Conservation (phyloP, 75 land plant genomes). For the Isoetes taiwanensis region DNA sequence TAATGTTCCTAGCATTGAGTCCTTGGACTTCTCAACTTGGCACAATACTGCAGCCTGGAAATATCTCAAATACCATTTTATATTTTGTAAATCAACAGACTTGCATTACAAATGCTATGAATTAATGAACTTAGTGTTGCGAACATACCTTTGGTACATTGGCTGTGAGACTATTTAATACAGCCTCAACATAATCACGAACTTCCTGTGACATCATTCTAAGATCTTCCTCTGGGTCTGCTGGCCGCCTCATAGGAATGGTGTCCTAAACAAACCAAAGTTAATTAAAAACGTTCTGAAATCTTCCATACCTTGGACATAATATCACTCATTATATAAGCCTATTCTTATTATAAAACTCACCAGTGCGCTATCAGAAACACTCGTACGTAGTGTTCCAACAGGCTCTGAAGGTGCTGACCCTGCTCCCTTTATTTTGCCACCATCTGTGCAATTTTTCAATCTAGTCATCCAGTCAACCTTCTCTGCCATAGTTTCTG, state of each 20-base stretch:
- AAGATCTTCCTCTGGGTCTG: conserved; percentile 95
- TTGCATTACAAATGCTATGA: too few relatives aligned
- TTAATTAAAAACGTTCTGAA: too few relatives aligned
- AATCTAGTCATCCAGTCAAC: conserved; percentile 66
- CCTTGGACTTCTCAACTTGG: conserved; percentile 97
- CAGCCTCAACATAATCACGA: conserved; percentile 97
- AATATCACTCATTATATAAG: too few relatives aligned
- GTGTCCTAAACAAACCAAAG: conserved; percentile 47
- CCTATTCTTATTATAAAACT: too few relatives aligned
- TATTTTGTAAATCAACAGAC: too few relatives aligned
- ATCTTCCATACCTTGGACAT: too few relatives aligned
- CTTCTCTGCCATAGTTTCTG: conserved; percentile 80
- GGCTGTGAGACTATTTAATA: conserved; percentile 90
- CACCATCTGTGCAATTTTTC: conserved; percentile 26
- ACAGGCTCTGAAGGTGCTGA: too few relatives aligned
- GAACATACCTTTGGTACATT: conserved; percentile 84
- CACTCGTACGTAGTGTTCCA: too few relatives aligned
- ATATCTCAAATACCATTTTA: background rate
- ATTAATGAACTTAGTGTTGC: background rate
- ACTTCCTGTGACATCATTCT: conserved; percentile 98
- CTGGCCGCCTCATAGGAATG: conserved; percentile 62
- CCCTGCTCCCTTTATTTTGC: conserved; percentile 41
- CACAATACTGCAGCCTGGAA: conserved; percentile 88
- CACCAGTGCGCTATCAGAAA: too few relatives aligned
- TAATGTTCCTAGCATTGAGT: conserved; percentile 88